phyloP scores from a whole-genome alignment of 768 basidiomycete genomes.

The Clavulina sp. region DNA sequence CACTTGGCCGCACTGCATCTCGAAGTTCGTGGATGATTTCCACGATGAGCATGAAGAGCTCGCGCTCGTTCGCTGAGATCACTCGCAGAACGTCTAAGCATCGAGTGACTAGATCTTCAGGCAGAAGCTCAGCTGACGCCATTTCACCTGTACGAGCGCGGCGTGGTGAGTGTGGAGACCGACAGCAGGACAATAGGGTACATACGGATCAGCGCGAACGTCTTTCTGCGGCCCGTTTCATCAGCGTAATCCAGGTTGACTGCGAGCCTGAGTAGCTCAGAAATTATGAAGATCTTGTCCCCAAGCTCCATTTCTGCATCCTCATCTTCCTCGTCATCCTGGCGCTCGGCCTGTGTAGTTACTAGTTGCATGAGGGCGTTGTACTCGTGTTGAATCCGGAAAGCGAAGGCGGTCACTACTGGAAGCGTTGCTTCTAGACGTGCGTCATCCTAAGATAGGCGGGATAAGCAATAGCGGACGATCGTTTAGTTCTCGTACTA shows the following conservation, averaged over 20 bases:
- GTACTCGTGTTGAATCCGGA: slow-evolving; percentile 50
- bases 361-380: slow-evolving; percentile 38
- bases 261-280: slow-evolving; percentile 65
- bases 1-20: slow-evolving; percentile 19
- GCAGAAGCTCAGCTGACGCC: slow-evolving; percentile 53
- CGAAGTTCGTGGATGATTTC: slow-evolving; percentile 74
- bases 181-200: slow-evolving; percentile 11
- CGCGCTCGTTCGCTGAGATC: slow-evolving; percentile 56
- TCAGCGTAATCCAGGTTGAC: slow-evolving; percentile 78
- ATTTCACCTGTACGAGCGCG: slow-evolving; percentile 42
- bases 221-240: slow-evolving; percentile 76
- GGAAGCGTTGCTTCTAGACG: slow-evolving; percentile 59
- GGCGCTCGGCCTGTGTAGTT: slow-evolving; percentile 20
- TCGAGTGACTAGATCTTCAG: slow-evolving; percentile 45
- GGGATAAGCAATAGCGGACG: not conserved
- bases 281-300: slow-evolving; percentile 49
- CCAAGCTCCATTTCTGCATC: slow-evolving; percentile 30
- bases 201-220: slow-evolving; percentile 72
- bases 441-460: slow-evolving; percentile 28
- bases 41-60: slow-evolving; percentile 75
- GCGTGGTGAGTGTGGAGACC: not conserved
- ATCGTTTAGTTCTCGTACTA: not conserved
- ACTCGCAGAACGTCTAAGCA: slow-evolving; percentile 72
- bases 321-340: slow-evolving; percentile 26
- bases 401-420: slow-evolving; percentile 69